Percentiles rank a stretch among this genome's conserved stretches.
These are phyloP conservation scores for Casaregolazyma suthepensis DNA, from an alignment of 1,139 yeast genomes.

Conservation along the genomic window DNA sequence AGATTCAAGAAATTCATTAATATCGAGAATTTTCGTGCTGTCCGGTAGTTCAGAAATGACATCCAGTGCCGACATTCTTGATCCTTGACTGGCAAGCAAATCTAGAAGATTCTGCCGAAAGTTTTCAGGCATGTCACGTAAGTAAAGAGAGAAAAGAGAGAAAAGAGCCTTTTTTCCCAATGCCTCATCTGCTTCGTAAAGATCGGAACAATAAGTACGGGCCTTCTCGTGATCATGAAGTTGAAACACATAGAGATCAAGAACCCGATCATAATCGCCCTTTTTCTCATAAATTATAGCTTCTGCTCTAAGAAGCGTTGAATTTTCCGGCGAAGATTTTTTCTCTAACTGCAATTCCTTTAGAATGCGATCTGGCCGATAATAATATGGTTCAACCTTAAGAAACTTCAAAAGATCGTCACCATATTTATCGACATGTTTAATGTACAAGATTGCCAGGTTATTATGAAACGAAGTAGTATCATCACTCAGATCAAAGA, in stretches of 20 bases:
- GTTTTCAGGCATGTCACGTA: constrained; percentile 27
- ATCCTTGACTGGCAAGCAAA: constrained; percentile 45
- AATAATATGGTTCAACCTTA: constrained; percentile 22
- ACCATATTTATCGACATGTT: constrained; percentile 24
- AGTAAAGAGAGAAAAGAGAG: constrained; percentile 32
- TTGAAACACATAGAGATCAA: constrained; percentile 56
- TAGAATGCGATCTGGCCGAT: constrained; percentile 33
- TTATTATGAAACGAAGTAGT: constrained; percentile 46
- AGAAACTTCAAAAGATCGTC: constrained; percentile 28
- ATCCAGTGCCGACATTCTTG: constrained; percentile 46
- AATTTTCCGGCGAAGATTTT: not conserved
- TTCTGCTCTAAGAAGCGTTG: constrained; percentile 33
- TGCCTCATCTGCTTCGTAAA: constrained; percentile 39
- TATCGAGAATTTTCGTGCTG: constrained; percentile 40
- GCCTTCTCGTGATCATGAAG: constrained; percentile 55
- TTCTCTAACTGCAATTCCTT: constrained; percentile 23
- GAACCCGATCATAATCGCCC: constrained; percentile 58
- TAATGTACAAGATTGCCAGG: constrained; percentile 53
- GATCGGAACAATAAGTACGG: constrained; percentile 49
- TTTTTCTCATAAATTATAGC: constrained; percentile 55
- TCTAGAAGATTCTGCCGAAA: constrained; percentile 39
- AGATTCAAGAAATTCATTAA: constrained; percentile 43
- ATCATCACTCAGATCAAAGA: constrained; percentile 39
- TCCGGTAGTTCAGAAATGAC: constrained; percentile 51
- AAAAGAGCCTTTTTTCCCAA: constrained; percentile 37